Conservation (phyloP, 2,329 filamentous ascomycete species). For the Mycogone perniciosa region DNA sequence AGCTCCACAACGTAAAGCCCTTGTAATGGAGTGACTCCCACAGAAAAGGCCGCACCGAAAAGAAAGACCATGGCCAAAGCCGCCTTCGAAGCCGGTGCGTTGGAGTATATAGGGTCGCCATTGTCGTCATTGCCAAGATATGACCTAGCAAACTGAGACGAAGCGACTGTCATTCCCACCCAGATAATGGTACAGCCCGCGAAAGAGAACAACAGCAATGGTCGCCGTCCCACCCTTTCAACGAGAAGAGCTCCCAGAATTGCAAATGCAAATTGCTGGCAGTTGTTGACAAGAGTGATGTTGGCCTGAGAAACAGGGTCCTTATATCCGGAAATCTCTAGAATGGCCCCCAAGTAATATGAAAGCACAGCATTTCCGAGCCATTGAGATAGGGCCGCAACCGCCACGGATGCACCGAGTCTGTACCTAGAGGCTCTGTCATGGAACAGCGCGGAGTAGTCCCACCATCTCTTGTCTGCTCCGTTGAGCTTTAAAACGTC, state of each 20-base stretch:
- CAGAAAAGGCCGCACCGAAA: constrained; percentile 46
- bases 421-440: constrained; percentile 31
- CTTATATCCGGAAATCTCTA: constrained; percentile 44
- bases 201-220: constrained; percentile 45
- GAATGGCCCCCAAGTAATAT: constrained; percentile 44
- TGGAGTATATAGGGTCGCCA: constrained; percentile 24
- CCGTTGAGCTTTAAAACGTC: constrained; percentile 36
- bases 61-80: constrained; percentile 49
- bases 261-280: constrained; percentile 43
- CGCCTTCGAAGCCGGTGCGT: constrained; percentile 36
- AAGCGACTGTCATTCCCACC: constrained; percentile 43
- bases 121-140: constrained; percentile 23
- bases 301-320: constrained; percentile 34
- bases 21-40: constrained; percentile 32
- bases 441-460: constrained; percentile 40
- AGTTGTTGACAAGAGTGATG: constrained; percentile 46
- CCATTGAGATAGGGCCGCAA: constrained; percentile 42
- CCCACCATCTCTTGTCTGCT: constrained; percentile 42
- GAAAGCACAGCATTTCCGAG: constrained; percentile 37
- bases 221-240: constrained; percentile 45
- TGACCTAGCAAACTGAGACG: constrained; percentile 30
- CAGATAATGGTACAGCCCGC: constrained; percentile 43
- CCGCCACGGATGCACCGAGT: constrained; percentile 26
- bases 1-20: constrained; percentile 45
- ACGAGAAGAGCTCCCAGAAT: constrained; percentile 44